These are phyloP conservation scores for Mucor irregularis DNA, from an alignment of 371 early-diverging fungal species.

Conservation along the genomic window DNA sequence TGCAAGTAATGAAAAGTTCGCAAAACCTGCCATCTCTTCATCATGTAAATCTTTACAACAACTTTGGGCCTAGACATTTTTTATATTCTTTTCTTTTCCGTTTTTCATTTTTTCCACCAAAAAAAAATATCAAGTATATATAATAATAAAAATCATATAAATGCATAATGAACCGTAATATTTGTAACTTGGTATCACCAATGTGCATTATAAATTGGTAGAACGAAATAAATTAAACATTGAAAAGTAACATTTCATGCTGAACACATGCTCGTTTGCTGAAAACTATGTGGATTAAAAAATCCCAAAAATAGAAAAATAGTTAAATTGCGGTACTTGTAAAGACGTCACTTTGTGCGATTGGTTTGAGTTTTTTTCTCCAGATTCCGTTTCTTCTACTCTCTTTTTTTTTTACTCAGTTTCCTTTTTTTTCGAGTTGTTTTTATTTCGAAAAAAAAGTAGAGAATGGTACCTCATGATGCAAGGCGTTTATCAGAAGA, in stretches of 20 bases:
- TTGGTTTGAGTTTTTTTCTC: not conserved
- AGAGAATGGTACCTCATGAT: slow-evolving; percentile 25
- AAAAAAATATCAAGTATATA: not conserved
- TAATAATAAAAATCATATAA: not conserved
- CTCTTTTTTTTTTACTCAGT: not conserved
- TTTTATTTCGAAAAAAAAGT: slow-evolving; percentile 8
- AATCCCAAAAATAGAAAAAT: not conserved
- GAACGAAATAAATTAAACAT: no score
- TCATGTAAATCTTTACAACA: slow-evolving; percentile 23
- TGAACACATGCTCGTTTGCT: no score
- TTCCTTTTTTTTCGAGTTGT: not conserved
- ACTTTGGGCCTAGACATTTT: slow-evolving; percentile 10
- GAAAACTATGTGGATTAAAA: not conserved
- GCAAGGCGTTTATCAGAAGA: slow-evolving; percentile 18
- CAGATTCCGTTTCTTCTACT: not conserved
- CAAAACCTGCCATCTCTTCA: slow-evolving; percentile 26
- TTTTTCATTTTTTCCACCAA: not conserved
- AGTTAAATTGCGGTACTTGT: no score
- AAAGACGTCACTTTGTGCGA: not conserved
- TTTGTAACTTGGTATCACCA: no score
- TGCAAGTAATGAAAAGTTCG: slow-evolving; percentile 18
- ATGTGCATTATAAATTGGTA: no score
- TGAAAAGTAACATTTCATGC: no score
- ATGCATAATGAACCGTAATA: not conserved
- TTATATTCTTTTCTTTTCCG: not conserved